phyloP scores from a whole-genome alignment of 2,329 filamentous ascomycete species.

The Xylaria sp. region DNA sequence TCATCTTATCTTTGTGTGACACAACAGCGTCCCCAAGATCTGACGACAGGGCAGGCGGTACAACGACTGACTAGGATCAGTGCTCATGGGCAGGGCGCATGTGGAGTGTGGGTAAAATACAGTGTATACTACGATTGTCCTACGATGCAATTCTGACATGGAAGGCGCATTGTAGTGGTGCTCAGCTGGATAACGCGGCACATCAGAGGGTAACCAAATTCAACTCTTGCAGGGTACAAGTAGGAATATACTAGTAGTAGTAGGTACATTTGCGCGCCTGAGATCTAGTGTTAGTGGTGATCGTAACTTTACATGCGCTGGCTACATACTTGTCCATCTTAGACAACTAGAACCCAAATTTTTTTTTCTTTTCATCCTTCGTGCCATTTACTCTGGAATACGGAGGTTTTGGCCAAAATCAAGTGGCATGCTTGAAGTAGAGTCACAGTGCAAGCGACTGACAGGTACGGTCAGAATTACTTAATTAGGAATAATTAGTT shows the following conservation, averaged over 20 bases:
- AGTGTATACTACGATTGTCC: not conserved
- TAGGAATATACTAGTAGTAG: not conserved
- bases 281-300: constrained; percentile 14
- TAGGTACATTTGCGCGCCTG: not conserved
- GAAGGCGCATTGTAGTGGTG: not conserved
- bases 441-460: too few relatives aligned
- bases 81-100: too few relatives aligned
- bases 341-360: not conserved
- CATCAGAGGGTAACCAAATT: not conserved
- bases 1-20: not conserved
- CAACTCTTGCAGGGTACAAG: not conserved
- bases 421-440: too few relatives aligned
- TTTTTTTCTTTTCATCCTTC: not conserved
- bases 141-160: not conserved
- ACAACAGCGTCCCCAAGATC: not conserved
- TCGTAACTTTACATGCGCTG: constrained; percentile 19
- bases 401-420: too few relatives aligned
- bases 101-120: not conserved
- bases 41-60: not conserved
- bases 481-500: too few relatives aligned
- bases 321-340: too few relatives aligned
- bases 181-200: constrained; percentile 4
- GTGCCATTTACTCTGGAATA: not conserved
- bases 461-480: too few relatives aligned
- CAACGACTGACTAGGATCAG: too few relatives aligned